Percentiles rank a stretch among this genome's conserved stretches.
phyloP scores from a whole-genome alignment of 768 basidiomycete species.

The Mycena pura region DNA sequence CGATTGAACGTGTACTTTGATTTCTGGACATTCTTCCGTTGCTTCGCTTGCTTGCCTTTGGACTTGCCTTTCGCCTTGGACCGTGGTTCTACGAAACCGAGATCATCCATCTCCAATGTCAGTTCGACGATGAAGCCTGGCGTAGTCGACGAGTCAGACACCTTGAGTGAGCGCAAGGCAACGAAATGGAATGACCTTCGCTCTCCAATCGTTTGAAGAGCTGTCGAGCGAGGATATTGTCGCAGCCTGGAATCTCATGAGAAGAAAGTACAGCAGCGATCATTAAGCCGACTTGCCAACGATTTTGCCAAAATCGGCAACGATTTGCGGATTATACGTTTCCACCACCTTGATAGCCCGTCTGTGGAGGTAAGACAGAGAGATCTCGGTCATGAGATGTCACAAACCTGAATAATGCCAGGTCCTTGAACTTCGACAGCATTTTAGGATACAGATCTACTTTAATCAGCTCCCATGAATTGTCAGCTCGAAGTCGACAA shows the following conservation, averaged over 20 bases:
- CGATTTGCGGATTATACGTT: conserved; percentile 47
- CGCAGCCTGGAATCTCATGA: conserved; percentile 49
- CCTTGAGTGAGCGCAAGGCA: not conserved
- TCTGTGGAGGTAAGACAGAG: conserved; percentile 42
- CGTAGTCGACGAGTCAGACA: not conserved
- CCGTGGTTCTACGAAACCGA: conserved; percentile 53
- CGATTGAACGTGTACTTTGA: conserved; percentile 64
- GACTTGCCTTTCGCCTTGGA: conserved; percentile 47
- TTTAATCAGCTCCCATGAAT: conserved; percentile 74
- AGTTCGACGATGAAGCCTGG: conserved; percentile 70
- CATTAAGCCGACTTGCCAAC: conserved; percentile 53
- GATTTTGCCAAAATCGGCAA: conserved; percentile 61
- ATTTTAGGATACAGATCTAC: conserved; percentile 62
- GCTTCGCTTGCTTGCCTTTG: conserved; percentile 48
- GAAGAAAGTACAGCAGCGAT: conserved; percentile 5
- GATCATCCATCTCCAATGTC: conserved; percentile 53
- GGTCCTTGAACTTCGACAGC: conserved; percentile 68
- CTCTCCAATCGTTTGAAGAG: conserved; percentile 72
- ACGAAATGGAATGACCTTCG: conserved; percentile 57
- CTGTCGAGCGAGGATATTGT: conserved; percentile 61
- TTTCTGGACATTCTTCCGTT: conserved; percentile 61
- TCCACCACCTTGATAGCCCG: conserved; percentile 77
- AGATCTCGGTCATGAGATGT: not conserved
- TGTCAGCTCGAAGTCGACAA: conserved; percentile 71
- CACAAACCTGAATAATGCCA: conserved; percentile 72